Percentiles rank a stretch among this genome's conserved stretches.
These are phyloP conservation scores for Ilex aquifolium DNA, from an alignment of 257 asterid species.

Conservation along the genomic window DNA sequence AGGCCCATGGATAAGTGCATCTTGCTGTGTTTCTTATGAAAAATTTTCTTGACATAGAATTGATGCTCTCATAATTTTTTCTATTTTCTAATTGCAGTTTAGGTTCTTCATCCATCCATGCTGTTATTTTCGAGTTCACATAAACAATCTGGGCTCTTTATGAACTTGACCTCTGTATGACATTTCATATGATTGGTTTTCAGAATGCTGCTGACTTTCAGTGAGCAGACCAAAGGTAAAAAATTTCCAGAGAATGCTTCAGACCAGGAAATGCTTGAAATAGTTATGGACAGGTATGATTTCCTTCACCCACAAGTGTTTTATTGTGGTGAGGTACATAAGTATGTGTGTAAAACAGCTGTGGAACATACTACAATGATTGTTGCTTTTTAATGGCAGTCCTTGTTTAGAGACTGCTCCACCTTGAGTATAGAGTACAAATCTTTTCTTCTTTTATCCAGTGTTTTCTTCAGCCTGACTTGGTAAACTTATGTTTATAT, in stretches of 20 bases:
- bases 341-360: background rate
- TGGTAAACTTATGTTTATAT: too few relatives aligned
- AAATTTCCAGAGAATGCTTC: constrained; percentile 66
- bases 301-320: constrained; percentile 6
- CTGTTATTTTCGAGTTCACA: too few relatives aligned
- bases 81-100: background rate
- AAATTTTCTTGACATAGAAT: background rate
- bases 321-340: background rate
- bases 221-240: constrained; percentile 82
- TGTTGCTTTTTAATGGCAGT: too few relatives aligned
- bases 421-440: too few relatives aligned
- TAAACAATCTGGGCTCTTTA: background rate
- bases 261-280: constrained; percentile 92
- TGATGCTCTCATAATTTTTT: background rate
- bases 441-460: too few relatives aligned
- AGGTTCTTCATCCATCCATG: too few relatives aligned
- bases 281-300: constrained; percentile 77
- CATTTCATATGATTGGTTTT: constrained; percentile 17
- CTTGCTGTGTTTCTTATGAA: background rate
- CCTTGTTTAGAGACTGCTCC: too few relatives aligned
- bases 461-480: too few relatives aligned
- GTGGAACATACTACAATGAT: too few relatives aligned
- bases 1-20: background rate
- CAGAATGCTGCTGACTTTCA: constrained; percentile 90
- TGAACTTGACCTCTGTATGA: constrained; percentile 12